Evolutionary conservation across 2,329 filamentous ascomycete genomes (phyloP), one percentile per base, ranked within the genome.

Genomic region (Arthroderma sp.): DNA sequence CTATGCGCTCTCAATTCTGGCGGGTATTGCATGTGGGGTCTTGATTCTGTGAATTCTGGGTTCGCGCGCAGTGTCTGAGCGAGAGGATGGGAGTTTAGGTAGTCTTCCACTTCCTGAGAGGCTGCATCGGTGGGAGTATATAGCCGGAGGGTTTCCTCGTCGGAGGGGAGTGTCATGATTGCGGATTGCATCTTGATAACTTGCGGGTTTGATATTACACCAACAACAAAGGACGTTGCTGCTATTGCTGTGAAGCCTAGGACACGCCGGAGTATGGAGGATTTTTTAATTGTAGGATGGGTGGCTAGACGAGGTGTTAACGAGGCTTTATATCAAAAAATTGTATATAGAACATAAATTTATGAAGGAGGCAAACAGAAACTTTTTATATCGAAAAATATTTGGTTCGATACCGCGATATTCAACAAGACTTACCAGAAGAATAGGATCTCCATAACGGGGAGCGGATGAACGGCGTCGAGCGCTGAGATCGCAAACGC

Each of bases 21-120:
- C 0, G 89, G 87, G 57, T 95, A 83, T 64, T 88, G 91, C 60
- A 95, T 69, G 60, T 94, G 86, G 7, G 89, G 89, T 36, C 91
- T 77, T 31, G 82, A 81, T 62, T 94, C 87, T 31, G 69, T 74
- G 62, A 81, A 83, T 28, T 75, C 74, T 1, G 78, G 69, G 54
- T 83, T 73, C 11, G 65, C 63, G 39, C 88, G 81, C 41, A 96
- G 70, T 36, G 74, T 69, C n/a, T 71, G 61, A 4, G 82, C 74
- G n/a, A 94, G 61, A 1, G 85, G 81, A 66, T 91, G 86, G 38
- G 71, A 75, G 57, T 80, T 75, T 61, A 96, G 85, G 57, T 77
- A 75, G 6, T 77, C 70, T 52, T 95, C 82, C 55, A 93, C 77
- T 50, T 75, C 72, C 50, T 60, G 64, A 40, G 66, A 64, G 36